Base-by-base conservation (phyloP, 371 early-diverging fungal genomes). In the Circinella minor region DNA sequence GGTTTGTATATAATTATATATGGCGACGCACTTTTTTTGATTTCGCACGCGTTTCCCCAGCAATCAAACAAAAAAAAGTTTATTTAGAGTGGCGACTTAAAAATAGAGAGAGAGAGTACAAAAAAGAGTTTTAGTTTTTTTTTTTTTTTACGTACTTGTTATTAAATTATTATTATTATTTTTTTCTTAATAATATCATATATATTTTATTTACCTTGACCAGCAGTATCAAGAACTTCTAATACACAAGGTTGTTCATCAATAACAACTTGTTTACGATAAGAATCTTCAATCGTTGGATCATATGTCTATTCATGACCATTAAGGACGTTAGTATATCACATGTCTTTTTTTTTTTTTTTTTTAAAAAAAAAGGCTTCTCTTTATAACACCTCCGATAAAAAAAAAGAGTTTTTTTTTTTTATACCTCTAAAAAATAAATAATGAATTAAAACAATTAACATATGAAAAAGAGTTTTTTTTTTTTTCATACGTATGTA, bases 271-370 rank as follows among this genome's bases (percentile, higher is more conserved):
- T 96, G 97, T 79, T 95, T 95, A 61, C 94, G 88, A 77, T 96
- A 96, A 27, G 95, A 96, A 77, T 96, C 98, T 84, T 98, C 98
- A 72, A 96, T 98, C 36, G 98, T 98, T 39, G 98, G 98, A 86
- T 96, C 96, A 77, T 96, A 98, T 68, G 94, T 94, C 91, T 94
- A 80, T 9, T 17, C 43, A 11, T 43, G 0, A 43, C 48, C 2
- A 4, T 1, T 57, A 34, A 57, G 55, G 46, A 37, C 36, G 20
- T 54, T 67, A 27, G 27, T 59, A 36, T 15, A 43, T 60, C 55
- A 60, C 59, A 18, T 36, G 61, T 20, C 34, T n/a, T n/a, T n/a
- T n/a, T n/a, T n/a, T n/a, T n/a, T n/a, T n/a, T n/a, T n/a, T n/a
- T 48, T 36, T 67, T 59, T 6, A 9, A 39, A 39, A 39, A 39